Evolutionary conservation across 495 filamentous ascomycete genomes (phyloP), one percentile per base, ranked within the genome.

Genomic region (Penicillium herquei): DNA sequence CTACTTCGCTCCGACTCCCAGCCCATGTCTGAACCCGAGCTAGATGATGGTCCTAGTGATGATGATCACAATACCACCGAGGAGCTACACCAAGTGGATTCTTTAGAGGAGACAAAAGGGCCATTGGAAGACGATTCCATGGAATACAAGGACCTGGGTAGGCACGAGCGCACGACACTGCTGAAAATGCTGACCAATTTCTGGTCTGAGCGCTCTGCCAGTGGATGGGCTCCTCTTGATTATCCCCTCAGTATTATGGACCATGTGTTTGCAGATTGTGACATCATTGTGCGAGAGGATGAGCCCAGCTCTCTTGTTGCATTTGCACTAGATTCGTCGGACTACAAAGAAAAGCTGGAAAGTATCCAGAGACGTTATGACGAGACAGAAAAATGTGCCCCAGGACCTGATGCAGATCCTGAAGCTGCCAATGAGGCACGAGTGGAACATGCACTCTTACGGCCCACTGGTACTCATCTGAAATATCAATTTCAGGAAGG

Each of bases 151-250:
- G 92, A 96, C 54, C 77, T 98, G 12, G 91, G 91, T 1, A 94
- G 88, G 59, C 91, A 98, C 61, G 89, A 96, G 63, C 90, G 91
- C 62, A 90, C 84, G 52, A 96, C 91, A 16, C 80, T 97, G 49
- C 85, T 98, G 85, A 96, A 92, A 61, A 90, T 96, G 78, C 77
- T 99, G 49, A 92, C 88, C 9, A 96, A 92, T 54, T 99, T 99
- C 73, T 99, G 95, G 95, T 95, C 94, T 16, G 94, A 98, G 67
- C 85, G 94, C 41, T 97, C 94, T 17, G 91, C 95, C 39, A 96
- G 90, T 72, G 92, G 92, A 42, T 99, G 95, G 95, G 78, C 89
- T n/a, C 83, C 87, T 26, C 79, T 99, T 21, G 95, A 98, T 18
- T 99, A 98, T 64, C 95, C 95, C 10, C 79, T 96, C 54, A 88